Percentiles rank a stretch among this genome's conserved stretches.
Conservation (phyloP, 257 asterid species). For the Penstemon davidsonii region DNA sequence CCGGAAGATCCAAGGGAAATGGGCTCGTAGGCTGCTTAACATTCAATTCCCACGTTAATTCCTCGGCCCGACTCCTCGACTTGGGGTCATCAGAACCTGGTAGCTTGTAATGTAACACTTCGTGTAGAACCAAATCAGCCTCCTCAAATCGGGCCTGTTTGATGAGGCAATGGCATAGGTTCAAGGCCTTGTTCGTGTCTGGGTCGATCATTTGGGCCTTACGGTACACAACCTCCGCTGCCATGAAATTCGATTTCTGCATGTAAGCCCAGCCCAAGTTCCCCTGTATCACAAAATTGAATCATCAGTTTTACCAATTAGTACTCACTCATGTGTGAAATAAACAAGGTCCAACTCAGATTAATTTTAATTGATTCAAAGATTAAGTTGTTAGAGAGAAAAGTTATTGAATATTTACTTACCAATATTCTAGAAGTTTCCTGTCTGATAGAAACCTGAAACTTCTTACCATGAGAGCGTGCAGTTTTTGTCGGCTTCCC, state of each 20-base stretch:
- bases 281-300: conserved; percentile 43
- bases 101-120: conserved; percentile 49
- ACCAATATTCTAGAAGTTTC: conserved; percentile 80
- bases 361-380: no score
- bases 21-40: conserved; percentile 29
- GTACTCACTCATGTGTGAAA: neutral
- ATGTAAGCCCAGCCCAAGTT: conserved; percentile 91
- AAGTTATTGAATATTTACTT: neutral
- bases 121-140: conserved; percentile 55
- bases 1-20: conserved; percentile 24
- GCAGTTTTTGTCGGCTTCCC: conserved; percentile 89
- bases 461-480: conserved; percentile 85
- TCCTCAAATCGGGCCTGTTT: conserved; percentile 60
- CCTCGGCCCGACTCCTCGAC: conserved; percentile 57
- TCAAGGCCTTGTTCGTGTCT: conserved; percentile 80
- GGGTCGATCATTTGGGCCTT: conserved; percentile 90
- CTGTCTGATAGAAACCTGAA: conserved; percentile 75
- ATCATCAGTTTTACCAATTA: neutral
- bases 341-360: neutral
- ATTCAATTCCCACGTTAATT: conserved; percentile 46
- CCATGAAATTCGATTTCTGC: conserved; percentile 67
- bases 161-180: conserved; percentile 69
- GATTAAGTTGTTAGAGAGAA: no score
- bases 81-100: conserved; percentile 63
- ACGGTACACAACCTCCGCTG: conserved; percentile 77